These are phyloP conservation scores for Crithidia brevicula DNA, from an alignment of 208 protist species.

Conservation along the genomic window DNA sequence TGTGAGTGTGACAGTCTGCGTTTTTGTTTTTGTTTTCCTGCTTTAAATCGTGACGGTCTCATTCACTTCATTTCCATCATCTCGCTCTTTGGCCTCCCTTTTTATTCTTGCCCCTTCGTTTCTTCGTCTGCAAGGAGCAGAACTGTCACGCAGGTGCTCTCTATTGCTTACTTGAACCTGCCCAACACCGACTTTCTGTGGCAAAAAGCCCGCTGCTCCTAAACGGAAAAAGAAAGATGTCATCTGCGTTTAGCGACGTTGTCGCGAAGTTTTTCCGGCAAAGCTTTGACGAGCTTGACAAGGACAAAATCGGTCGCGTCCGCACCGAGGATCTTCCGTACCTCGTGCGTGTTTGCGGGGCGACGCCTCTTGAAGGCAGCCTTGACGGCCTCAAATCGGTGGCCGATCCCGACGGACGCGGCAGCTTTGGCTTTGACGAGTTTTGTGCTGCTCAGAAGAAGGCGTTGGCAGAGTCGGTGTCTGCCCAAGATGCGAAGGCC, in stretches of 20 bases:
- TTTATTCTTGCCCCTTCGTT: too few species aligned
- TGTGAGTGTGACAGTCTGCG: too few species aligned
- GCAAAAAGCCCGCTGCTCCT: too few species aligned
- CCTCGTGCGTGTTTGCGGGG: constrained; percentile 78
- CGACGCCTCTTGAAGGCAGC: constrained; percentile 66
- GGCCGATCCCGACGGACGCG: constrained; percentile 69
- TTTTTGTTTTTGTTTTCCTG: too few species aligned
- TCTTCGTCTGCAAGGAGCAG: too few species aligned
- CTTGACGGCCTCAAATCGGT: constrained; percentile 52
- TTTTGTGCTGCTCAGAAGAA: constrained; percentile 76
- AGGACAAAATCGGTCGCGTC: constrained; percentile 79
- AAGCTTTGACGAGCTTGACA: constrained; percentile 79
- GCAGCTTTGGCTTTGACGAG: constrained; percentile 74
- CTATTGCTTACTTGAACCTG: too few species aligned
- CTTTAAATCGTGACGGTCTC: too few species aligned
- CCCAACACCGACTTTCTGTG: too few species aligned
- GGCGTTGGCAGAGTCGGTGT: constrained; percentile 60
- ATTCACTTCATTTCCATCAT: too few species aligned
- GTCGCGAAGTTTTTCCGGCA: constrained; percentile 60
- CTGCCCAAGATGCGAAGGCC: constrained; percentile 80
- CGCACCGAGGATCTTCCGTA: constrained; percentile 54
- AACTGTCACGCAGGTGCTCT: too few species aligned
- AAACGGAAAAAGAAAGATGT: too few species aligned
- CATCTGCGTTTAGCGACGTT: constrained; percentile 46
- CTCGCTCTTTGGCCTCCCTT: too few species aligned